A percentile compares a stretch with the other conserved stretches of the same genome.
phyloP scores from a whole-genome alignment of 768 basidiomycete genomes.

The Tricholoma saponaceum region DNA sequence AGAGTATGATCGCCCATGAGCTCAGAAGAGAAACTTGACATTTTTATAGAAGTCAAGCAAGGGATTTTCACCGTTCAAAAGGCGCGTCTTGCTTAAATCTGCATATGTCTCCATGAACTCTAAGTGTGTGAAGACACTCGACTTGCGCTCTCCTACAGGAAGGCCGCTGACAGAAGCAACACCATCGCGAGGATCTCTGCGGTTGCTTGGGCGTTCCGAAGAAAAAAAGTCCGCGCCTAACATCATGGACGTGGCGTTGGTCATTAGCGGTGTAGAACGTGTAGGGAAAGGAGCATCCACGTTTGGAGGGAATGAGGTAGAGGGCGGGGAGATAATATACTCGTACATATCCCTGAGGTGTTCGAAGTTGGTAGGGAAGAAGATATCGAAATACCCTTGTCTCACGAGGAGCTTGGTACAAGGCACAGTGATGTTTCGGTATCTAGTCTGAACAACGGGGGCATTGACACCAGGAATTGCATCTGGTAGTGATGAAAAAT shows the following conservation, averaged over 20 bases:
- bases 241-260: conserved; percentile 44
- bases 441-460: conserved; percentile 95
- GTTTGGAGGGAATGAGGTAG: conserved; percentile 13
- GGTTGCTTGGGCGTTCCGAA: conserved; percentile 50
- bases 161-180: conserved; percentile 70
- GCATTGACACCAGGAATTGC: conserved; percentile 72
- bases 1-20: background rate
- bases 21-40: conserved; percentile 86
- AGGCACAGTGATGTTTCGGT: conserved; percentile 80
- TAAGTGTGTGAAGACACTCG: conserved; percentile 80
- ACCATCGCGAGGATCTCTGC: conserved; percentile 67
- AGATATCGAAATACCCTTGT: conserved; percentile 97
- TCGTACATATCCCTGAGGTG: conserved; percentile 89
- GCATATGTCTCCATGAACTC: conserved; percentile 89
- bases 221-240: conserved; percentile 70
- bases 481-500: conserved; percentile 88
- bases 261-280: conserved; percentile 50
- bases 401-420: conserved; percentile 88
- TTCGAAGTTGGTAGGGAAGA: conserved; percentile 93
- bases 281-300: conserved; percentile 27
- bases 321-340: conserved; percentile 64
- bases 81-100: conserved; percentile 62
- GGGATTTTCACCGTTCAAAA: conserved; percentile 84
- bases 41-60: conserved; percentile 89
- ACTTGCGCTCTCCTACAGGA: conserved; percentile 78